These are phyloP conservation scores for Chloroidium sp. DNA, from an alignment of 163 green algal genomes.

Conservation along the genomic window DNA sequence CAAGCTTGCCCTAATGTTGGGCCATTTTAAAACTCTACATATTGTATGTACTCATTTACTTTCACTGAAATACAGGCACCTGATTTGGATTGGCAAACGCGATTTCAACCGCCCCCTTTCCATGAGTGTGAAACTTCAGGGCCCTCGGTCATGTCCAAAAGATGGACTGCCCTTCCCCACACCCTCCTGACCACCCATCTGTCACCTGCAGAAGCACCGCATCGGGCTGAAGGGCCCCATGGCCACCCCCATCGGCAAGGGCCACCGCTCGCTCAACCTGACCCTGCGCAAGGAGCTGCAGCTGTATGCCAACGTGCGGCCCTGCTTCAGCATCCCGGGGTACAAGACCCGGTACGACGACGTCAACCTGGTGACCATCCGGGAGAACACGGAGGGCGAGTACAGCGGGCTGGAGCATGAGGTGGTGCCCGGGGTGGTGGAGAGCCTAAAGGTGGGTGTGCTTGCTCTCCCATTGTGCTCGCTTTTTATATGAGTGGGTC, in stretches of 20 bases:
- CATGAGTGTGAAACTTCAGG: too few species aligned
- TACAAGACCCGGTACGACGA: slow-evolving; percentile 86
- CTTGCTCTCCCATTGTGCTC: not conserved
- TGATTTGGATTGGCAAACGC: too few species aligned
- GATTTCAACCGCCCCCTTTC: too few species aligned
- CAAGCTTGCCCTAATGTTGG: too few species aligned
- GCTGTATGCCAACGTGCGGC: slow-evolving; percentile 92
- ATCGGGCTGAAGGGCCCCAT: slow-evolving; percentile 91
- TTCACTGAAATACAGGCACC: too few species aligned
- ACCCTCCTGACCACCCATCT: too few species aligned
- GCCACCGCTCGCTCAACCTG: slow-evolving; percentile 82
- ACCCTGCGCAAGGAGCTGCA: slow-evolving; percentile 93
- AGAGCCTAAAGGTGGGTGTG: slow-evolving; percentile 73
- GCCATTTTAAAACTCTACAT: too few species aligned
- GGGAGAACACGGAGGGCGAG: slow-evolving; percentile 94
- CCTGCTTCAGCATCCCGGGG: slow-evolving; percentile 86
- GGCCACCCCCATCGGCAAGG: slow-evolving; percentile 94
- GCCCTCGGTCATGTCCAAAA: too few species aligned
- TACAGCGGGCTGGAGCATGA: slow-evolving; percentile 93
- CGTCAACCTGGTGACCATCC: slow-evolving; percentile 85
- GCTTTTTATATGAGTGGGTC: not conserved
- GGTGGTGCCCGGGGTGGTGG: slow-evolving; percentile 87
- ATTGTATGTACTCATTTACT: too few species aligned
- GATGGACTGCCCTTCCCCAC: too few species aligned
- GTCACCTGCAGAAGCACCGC: slow-evolving; percentile 54